A percentile compares a stretch with the other conserved stretches of the same genome.
Conservation (phyloP, 805 yeast genomes). For the Candida tibetensis region DNA sequence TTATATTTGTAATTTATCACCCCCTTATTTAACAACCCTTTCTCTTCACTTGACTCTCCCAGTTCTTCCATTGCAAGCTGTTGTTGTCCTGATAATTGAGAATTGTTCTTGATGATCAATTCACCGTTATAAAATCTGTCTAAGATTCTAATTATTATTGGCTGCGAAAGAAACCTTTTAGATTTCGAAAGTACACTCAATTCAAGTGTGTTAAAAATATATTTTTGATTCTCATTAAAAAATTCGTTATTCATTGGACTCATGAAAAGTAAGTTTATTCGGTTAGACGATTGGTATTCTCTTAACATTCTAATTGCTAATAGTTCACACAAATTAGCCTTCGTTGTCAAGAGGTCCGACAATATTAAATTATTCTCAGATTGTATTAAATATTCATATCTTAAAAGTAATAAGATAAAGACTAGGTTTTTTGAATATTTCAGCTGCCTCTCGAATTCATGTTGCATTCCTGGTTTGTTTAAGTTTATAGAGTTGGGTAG, state of each 20-base stretch:
- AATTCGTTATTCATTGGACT: constrained; percentile 43
- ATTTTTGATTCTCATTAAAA: constrained; percentile 12
- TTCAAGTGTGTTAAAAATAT: constrained; percentile 46
- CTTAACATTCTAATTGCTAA: constrained; percentile 48
- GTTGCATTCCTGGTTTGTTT: neutral
- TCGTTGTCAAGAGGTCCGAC: constrained; percentile 39
- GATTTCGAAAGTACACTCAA: constrained; percentile 52
- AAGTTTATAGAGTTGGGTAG: too few relatives aligned
- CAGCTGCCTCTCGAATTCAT: constrained; percentile 12
- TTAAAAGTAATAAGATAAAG: constrained; percentile 31
- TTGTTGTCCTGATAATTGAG: neutral
- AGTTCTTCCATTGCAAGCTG: constrained; percentile 22
- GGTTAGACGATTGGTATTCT: constrained; percentile 41
- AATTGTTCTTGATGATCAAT: constrained; percentile 35
- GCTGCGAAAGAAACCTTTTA: constrained; percentile 51
- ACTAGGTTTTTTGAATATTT: constrained; percentile 24
- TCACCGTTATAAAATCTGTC: constrained; percentile 54
- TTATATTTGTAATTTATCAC: constrained; percentile 31
- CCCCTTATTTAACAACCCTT: constrained; percentile 10
- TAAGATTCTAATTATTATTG: constrained; percentile 45
- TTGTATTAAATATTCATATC: constrained; percentile 40
- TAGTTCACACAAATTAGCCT: constrained; percentile 52
- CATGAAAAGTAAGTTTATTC: constrained; percentile 45
- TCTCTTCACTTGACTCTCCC: constrained; percentile 6
- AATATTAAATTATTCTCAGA: constrained; percentile 36